phyloP scores from a whole-genome alignment of 2,329 filamentous ascomycete genomes.

The Ophiostoma pallidulum region DNA sequence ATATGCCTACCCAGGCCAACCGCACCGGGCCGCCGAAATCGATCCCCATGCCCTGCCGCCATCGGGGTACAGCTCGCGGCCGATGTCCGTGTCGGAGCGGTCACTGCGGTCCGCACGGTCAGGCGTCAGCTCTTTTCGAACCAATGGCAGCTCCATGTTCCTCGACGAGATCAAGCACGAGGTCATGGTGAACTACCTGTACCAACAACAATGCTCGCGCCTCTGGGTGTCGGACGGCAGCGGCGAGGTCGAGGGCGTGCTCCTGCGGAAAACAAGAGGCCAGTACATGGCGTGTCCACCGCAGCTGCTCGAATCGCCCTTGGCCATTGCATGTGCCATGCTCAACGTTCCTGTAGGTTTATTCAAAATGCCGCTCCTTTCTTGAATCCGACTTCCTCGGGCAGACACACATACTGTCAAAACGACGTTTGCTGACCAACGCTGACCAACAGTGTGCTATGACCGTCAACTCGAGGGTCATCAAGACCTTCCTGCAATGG shows the following conservation, averaged over 20 bases:
- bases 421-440: background rate
- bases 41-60: background rate
- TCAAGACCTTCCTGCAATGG: conserved; percentile 68
- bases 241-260: conserved; percentile 60
- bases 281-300: conserved; percentile 67
- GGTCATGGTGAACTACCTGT: conserved; percentile 75
- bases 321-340: conserved; percentile 55
- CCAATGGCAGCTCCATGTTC: conserved; percentile 42
- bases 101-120: conserved; percentile 38
- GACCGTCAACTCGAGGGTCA: conserved; percentile 71
- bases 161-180: conserved; percentile 69
- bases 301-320: conserved; percentile 49
- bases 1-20: conserved; percentile 9
- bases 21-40: background rate
- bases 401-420: too few species aligned
- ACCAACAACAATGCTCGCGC: conserved; percentile 67
- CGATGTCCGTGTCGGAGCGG: conserved; percentile 41
- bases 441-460: conserved; percentile 52
- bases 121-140: conserved; percentile 23
- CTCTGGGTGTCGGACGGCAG: conserved; percentile 65
- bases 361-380: background rate
- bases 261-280: conserved; percentile 58
- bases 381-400: too few species aligned
- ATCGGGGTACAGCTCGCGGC: conserved; percentile 36
- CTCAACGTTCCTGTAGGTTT: conserved; percentile 58